These are phyloP conservation scores for Cladosporium sp. DNA, from an alignment of 2,329 filamentous ascomycete species.

Conservation along the genomic window DNA sequence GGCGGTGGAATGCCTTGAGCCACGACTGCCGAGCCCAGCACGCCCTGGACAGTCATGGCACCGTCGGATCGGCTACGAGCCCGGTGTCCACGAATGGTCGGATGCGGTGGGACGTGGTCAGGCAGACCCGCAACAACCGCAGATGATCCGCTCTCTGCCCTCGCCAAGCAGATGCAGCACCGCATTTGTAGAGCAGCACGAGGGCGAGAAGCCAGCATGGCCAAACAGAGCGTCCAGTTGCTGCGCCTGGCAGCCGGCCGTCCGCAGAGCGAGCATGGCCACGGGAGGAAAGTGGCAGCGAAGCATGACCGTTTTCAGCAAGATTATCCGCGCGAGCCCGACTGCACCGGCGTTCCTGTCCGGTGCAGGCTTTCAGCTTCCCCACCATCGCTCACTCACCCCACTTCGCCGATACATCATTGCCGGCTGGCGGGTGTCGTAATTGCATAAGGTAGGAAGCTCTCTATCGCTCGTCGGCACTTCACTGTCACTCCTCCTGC, in stretches of 20 bases:
- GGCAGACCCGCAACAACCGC: conserved; percentile 6
- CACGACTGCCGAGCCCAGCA: no score
- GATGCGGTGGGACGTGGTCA: not conserved
- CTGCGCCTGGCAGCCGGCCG: no score
- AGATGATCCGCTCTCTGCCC: not conserved
- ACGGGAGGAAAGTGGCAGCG: conserved; percentile 2
- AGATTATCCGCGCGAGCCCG: not conserved
- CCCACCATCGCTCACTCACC: conserved; percentile 1
- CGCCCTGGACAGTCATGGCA: no score
- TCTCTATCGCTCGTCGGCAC: not conserved
- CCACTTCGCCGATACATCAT: conserved; percentile 12
- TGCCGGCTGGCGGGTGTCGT: conserved; percentile 4
- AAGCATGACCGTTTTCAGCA: conserved; percentile 8
- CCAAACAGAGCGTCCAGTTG: no score
- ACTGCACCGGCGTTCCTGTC: not conserved
- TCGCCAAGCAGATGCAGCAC: conserved; percentile 1
- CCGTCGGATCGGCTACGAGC: not conserved
- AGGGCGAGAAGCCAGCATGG: no score
- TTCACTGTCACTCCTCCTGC: not conserved
- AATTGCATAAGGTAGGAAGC: conserved; percentile 3
- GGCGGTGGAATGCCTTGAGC: no score
- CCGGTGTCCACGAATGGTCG: not conserved
- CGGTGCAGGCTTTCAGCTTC: conserved; percentile 1
- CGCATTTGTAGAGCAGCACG: not conserved
- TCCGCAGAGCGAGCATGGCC: not conserved